phyloP scores from a whole-genome alignment of 2,329 filamentous ascomycete genomes.

The Bipolaris cookei region DNA sequence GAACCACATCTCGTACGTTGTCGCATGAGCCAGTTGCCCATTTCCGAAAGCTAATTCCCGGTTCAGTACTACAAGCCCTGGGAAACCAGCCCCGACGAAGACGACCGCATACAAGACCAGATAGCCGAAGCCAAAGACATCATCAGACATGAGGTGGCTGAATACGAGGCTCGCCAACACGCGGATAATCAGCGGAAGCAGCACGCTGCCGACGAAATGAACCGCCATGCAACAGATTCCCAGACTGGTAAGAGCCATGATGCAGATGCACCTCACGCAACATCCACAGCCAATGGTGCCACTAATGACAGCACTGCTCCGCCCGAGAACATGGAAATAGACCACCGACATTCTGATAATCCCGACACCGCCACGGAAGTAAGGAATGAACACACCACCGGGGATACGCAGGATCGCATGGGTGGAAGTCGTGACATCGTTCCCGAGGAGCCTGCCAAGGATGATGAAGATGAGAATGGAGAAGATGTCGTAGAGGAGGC shows the following conservation, averaged over 20 bases:
- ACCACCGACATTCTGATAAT: slow-evolving; percentile 31
- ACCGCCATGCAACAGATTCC: slow-evolving; percentile 24
- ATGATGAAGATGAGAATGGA: slow-evolving; percentile 69
- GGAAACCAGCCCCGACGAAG: slow-evolving; percentile 72
- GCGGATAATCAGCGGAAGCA: slow-evolving; percentile 34
- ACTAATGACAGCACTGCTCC: slow-evolving; percentile 32
- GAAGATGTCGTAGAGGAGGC: slow-evolving; percentile 78
- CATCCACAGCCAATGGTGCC: slow-evolving; percentile 30
- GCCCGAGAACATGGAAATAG: slow-evolving; percentile 34
- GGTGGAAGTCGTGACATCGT: slow-evolving; percentile 36
- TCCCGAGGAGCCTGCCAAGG: slow-evolving; percentile 48
- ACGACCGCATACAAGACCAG: slow-evolving; percentile 73
- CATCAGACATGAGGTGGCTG: slow-evolving; percentile 69
- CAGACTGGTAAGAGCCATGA: slow-evolving; percentile 34
- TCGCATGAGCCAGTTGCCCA: not conserved
- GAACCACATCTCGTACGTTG: slow-evolving; percentile 74
- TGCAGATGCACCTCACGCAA: slow-evolving; percentile 28
- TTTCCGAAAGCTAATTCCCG: slow-evolving; percentile 25
- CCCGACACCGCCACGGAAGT: slow-evolving; percentile 27
- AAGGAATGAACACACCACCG: slow-evolving; percentile 22
- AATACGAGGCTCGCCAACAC: slow-evolving; percentile 61
- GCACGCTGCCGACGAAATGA: slow-evolving; percentile 20
- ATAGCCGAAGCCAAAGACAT: slow-evolving; percentile 67
- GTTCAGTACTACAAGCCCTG: slow-evolving; percentile 84
- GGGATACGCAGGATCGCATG: slow-evolving; percentile 26